A percentile compares a stretch with the other conserved stretches of the same genome.
Conservation (phyloP, 108 stramenopile species). For the Aurantiochytrium sp. region DNA sequence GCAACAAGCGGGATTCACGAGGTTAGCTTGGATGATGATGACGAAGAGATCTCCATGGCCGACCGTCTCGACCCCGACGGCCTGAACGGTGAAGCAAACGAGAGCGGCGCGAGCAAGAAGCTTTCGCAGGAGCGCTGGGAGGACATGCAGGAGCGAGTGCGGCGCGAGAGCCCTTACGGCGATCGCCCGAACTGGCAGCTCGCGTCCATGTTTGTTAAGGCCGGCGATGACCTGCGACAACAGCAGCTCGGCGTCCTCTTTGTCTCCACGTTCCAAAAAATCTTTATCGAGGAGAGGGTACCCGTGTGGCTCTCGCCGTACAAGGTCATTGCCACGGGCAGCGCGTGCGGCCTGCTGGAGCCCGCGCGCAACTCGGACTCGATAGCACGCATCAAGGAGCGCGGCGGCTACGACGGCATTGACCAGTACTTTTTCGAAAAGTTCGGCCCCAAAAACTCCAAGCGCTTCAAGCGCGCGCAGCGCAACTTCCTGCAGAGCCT, state of each 20-base stretch:
- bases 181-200: constrained; percentile 78
- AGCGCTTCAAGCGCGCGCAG: constrained; percentile 32
- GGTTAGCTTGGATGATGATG: background rate
- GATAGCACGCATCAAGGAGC: constrained; percentile 88
- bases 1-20: background rate
- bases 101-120: background rate
- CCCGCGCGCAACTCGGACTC: constrained; percentile 81
- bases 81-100: background rate
- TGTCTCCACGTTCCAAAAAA: constrained; percentile 83
- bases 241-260: constrained; percentile 67
- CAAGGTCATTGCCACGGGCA: constrained; percentile 84
- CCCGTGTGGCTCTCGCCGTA: constrained; percentile 87
- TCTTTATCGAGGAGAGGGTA: constrained; percentile 78
- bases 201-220: constrained; percentile 89
- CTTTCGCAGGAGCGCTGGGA: constrained; percentile 72
- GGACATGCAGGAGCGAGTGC: constrained; percentile 77
- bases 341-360: constrained; percentile 82
- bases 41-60: background rate
- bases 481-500: constrained; percentile 53
- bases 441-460: background rate
- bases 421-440: background rate
- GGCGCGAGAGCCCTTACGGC: constrained; percentile 70
- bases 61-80: background rate
- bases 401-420: constrained; percentile 46
- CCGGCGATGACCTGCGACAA: constrained; percentile 93